Percentiles rank a stretch among this genome's conserved stretches.
phyloP scores from a whole-genome alignment of 1,139 yeast species.

The Suhomyces choctaworum region DNA sequence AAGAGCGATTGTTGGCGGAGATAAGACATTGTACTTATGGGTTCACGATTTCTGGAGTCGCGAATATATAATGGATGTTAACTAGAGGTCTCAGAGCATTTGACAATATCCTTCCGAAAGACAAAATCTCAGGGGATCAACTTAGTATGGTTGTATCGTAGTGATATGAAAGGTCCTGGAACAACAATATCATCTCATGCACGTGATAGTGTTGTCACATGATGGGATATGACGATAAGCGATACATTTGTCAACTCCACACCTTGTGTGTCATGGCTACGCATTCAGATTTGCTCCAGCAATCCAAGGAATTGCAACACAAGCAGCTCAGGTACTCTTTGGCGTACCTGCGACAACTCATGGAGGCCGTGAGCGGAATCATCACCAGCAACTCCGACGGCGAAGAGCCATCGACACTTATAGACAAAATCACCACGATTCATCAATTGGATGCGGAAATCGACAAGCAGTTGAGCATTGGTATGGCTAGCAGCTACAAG shows the following conservation, averaged over 20 bases:
- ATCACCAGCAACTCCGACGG: conserved; percentile 29
- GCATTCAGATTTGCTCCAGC: conserved; percentile 32
- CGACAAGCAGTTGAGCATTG: conserved; percentile 35
- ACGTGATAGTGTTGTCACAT: background rate
- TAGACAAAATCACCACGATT: conserved; percentile 48
- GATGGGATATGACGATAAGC: no score
- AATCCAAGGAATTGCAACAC: conserved; percentile 41
- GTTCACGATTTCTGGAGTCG: no score
- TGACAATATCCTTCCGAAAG: no score
- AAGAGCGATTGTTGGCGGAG: conserved; percentile 20
- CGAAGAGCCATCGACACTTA: conserved; percentile 26
- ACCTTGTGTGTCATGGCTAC: conserved; percentile 15
- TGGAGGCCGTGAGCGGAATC: conserved; percentile 25
- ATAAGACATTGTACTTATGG: no score
- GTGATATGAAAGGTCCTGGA: no score
- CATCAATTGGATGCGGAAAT: conserved; percentile 43
- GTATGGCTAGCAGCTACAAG: conserved; percentile 20
- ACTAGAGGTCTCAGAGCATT: no score
- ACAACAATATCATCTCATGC: background rate
- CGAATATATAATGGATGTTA: no score
- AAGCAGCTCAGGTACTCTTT: conserved; percentile 31
- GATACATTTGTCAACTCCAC: background rate
- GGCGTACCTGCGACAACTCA: conserved; percentile 31
- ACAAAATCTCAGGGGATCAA: no score
- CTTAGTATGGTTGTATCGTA: no score